These are phyloP conservation scores for Drosera spatulata DNA, from an alignment of 179 eudicot genomes.

Conservation along the genomic window DNA sequence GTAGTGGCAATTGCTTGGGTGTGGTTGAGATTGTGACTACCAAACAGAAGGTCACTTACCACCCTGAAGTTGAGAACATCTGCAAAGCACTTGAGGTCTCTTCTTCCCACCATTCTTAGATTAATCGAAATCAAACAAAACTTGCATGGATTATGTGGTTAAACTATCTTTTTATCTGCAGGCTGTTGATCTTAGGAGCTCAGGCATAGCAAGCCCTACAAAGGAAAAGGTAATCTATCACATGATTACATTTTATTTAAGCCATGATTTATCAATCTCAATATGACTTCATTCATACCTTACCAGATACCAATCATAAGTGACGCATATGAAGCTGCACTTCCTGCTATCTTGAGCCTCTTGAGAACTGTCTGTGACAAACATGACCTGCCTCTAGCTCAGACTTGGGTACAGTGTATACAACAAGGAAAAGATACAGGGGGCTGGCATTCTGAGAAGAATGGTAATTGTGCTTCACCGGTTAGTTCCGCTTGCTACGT, in stretches of 20 bases:
- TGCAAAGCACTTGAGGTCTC: conserved; percentile 86
- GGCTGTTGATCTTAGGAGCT: conserved; percentile 52
- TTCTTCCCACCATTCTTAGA: conserved; percentile 6
- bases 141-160: background rate
- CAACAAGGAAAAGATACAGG: conserved; percentile 22
- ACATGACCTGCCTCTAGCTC: conserved; percentile 39
- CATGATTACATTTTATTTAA: background rate
- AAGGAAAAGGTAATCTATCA: conserved; percentile 26
- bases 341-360: conserved; percentile 18
- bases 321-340: conserved; percentile 15
- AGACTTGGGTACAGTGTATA: conserved; percentile 40
- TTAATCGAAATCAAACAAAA: background rate
- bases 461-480: conserved; percentile 25
- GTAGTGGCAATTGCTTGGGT: conserved; percentile 63
- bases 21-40: conserved; percentile 81
- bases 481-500: conserved; percentile 33
- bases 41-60: conserved; percentile 40
- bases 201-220: conserved; percentile 19
- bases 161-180: conserved; percentile 13
- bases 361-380: conserved; percentile 25
- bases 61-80: conserved; percentile 62
- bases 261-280: background rate
- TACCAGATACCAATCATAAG: conserved; percentile 16
- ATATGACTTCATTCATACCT: background rate
- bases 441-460: conserved; percentile 17